Percentiles rank a stretch among this genome's conserved stretches.
phyloP scores from a whole-genome alignment of 2,329 filamentous ascomycete genomes.

The Madurella mycetomatis region DNA sequence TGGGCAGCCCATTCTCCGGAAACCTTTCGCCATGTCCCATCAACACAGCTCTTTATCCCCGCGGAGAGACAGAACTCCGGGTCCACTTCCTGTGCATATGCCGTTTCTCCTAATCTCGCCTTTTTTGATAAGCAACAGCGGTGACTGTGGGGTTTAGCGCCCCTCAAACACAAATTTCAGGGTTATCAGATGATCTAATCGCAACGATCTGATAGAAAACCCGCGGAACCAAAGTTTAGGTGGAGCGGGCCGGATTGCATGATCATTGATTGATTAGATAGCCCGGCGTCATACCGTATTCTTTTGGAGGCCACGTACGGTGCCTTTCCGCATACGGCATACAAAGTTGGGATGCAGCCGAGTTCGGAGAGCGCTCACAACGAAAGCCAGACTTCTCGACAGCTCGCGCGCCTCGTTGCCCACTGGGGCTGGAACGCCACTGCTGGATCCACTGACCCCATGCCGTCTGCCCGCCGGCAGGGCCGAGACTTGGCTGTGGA shows the following conservation, averaged over 20 bases:
- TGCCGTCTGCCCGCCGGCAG: background rate
- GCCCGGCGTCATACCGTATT: slow-evolving; percentile 16
- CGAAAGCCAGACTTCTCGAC: background rate
- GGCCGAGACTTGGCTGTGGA: background rate
- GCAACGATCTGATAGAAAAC: background rate
- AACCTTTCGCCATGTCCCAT: background rate
- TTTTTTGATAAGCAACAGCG: too few species aligned
- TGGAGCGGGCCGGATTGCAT: slow-evolving; percentile 21
- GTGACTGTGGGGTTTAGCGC: too few species aligned
- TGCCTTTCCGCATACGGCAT: background rate
- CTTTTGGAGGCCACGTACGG: slow-evolving; percentile 1
- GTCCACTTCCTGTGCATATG: background rate
- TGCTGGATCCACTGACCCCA: background rate
- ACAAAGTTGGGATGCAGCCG: slow-evolving; percentile 8
- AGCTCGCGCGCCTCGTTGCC: background rate
- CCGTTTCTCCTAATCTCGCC: too few species aligned
- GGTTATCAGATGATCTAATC: background rate
- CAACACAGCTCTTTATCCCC: background rate
- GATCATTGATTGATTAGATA: slow-evolving; percentile 28
- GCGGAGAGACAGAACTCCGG: background rate
- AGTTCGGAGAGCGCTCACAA: slow-evolving; percentile 16
- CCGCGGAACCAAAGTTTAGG: background rate
- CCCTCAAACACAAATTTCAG: background rate
- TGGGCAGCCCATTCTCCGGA: background rate
- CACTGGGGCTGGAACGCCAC: slow-evolving; percentile 3